phyloP scores from a whole-genome alignment of 129 eudicot species.

The Arctium minus region DNA sequence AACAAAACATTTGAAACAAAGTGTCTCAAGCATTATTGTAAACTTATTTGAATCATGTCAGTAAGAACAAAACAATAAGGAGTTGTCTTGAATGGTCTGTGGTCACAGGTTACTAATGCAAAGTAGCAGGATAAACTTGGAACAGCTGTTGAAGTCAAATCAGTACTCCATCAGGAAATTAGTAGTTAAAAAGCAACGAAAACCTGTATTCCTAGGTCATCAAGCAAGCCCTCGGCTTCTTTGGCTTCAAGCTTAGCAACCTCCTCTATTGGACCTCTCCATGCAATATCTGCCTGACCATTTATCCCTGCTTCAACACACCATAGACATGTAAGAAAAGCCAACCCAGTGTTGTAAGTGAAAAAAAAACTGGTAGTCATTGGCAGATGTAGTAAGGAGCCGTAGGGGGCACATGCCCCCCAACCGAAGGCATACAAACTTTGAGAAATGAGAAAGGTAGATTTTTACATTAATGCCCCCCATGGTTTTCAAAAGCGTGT shows the following conservation, averaged over 20 bases:
- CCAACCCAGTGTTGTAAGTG: neutral
- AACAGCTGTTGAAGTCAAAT: neutral
- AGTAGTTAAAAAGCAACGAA: neutral
- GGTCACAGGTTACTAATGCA: neutral
- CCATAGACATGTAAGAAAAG: slow-evolving; percentile 1
- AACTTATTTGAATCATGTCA: neutral
- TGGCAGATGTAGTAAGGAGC: no score
- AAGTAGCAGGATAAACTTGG: neutral
- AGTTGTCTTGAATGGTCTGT: neutral
- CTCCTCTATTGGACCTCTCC: slow-evolving; percentile 79
- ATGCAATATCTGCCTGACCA: slow-evolving; percentile 40
- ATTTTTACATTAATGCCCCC: no score
- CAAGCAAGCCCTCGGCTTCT: slow-evolving; percentile 74
- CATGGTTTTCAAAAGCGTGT: no score
- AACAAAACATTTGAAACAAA: neutral
- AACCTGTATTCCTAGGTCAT: slow-evolving; percentile 69
- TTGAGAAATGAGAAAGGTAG: no score
- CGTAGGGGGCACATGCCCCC: no score
- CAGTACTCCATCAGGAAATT: slow-evolving; percentile 1
- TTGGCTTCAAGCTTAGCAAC: slow-evolving; percentile 70
- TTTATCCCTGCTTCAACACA: slow-evolving; percentile 40
- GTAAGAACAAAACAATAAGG: neutral
- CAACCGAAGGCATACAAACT: no score
- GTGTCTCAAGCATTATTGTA: neutral
- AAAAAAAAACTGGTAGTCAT: neutral